Percentiles rank a stretch among this genome's conserved stretches.
Evolutionary conservation across 2,329 filamentous ascomycete genomes (phyloP).

Genomic region (Eutypella sp.): DNA sequence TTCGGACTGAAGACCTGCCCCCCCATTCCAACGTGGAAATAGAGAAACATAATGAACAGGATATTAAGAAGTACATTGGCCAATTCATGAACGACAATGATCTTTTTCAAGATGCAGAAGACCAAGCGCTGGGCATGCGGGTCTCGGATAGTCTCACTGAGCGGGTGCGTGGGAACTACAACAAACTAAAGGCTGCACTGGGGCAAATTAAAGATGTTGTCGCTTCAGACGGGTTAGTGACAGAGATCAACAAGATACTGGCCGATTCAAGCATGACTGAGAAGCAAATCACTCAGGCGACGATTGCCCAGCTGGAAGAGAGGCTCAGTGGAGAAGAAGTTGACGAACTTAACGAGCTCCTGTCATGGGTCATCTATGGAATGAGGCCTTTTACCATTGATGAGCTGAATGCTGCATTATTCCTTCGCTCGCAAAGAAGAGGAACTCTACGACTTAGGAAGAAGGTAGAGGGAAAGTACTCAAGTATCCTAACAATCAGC

Average conservation of each 20-base stretch:
- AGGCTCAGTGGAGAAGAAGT: conserved; percentile 4
- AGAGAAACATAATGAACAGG: not conserved
- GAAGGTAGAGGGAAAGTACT: conserved; percentile 7
- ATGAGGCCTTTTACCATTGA: conserved; percentile 1
- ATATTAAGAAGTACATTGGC: conserved; percentile 5
- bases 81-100: conserved; percentile 3
- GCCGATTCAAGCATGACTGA: conserved; percentile 3
- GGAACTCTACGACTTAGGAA: conserved; percentile 3
- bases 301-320: conserved; percentile 3
- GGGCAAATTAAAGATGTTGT: conserved; percentile 6
- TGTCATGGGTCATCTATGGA: conserved; percentile 7
- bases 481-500: conserved; percentile 3
- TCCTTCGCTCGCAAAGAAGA: conserved; percentile 4
- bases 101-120: conserved; percentile 7
- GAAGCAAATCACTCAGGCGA: conserved; percentile 2
- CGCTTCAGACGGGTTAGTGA: conserved; percentile 2
- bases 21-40: not conserved
- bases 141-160: conserved; percentile 1
- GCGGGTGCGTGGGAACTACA: conserved; percentile 6
- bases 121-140: not conserved
- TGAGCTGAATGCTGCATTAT: conserved; percentile 4
- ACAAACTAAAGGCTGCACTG: conserved; percentile 6
- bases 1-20: not conserved
- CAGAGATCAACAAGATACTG: conserved; percentile 3
- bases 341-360: conserved; percentile 10